Percentiles rank a stretch among this genome's conserved stretches.
phyloP scores from a whole-genome alignment of 1,284 basidiomycete genomes.

The Ustilago sp. region DNA sequence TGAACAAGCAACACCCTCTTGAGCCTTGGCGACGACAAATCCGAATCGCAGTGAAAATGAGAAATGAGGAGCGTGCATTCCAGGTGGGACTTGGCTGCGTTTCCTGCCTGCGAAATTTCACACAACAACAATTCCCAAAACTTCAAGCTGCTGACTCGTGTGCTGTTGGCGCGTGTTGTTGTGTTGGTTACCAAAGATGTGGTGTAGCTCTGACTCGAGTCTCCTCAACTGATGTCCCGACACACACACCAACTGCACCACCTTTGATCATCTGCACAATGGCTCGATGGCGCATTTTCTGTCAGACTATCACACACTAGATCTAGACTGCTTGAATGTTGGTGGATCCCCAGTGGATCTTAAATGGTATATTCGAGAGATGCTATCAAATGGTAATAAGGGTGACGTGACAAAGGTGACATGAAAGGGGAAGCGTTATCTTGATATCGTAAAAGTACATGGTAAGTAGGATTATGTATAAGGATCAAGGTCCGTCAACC shows the following conservation, averaged over 20 bases:
- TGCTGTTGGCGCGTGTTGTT: background rate
- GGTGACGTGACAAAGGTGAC: slow-evolving; percentile 20
- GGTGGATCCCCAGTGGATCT: slow-evolving; percentile 22
- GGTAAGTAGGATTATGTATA: background rate
- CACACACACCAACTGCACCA: background rate
- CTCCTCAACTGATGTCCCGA: background rate
- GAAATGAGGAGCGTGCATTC: slow-evolving; percentile 3
- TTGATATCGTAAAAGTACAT: slow-evolving; percentile 37
- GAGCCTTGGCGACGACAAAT: slow-evolving; percentile 7
- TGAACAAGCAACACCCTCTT: background rate
- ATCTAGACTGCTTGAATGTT: background rate
- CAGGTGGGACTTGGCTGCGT: background rate
- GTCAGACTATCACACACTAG: background rate
- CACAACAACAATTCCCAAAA: background rate
- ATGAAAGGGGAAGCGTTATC: slow-evolving; percentile 9
- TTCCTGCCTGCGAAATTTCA: background rate
- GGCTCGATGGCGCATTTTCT: background rate
- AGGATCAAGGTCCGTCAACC: background rate
- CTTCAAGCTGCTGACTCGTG: background rate
- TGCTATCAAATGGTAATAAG: background rate
- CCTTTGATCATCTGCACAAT: background rate
- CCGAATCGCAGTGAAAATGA: background rate
- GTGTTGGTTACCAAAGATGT: slow-evolving; percentile 3
- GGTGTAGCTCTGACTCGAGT: background rate
- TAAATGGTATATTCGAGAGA: slow-evolving; percentile 29